These are phyloP conservation scores for Globisporangium alternatum DNA, from an alignment of 352 stramenopile genomes.

Conservation along the genomic window DNA sequence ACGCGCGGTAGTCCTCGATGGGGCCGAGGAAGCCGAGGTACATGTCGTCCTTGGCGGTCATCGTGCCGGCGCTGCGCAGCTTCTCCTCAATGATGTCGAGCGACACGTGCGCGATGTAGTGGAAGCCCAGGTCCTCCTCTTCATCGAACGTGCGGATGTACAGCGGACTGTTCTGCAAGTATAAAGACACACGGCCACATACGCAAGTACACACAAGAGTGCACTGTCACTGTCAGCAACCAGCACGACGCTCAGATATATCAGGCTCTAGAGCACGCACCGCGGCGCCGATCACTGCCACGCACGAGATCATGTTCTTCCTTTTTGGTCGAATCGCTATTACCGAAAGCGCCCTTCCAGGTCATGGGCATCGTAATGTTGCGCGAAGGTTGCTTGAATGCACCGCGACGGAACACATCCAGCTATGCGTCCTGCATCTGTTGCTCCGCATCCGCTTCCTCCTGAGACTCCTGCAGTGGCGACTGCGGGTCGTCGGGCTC, in stretches of 20 bases:
- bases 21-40: conserved; percentile 81
- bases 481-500: conserved; percentile 7
- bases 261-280: conserved; percentile 32
- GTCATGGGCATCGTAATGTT: neutral
- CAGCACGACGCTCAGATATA: neutral
- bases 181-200: neutral
- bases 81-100: conserved; percentile 87
- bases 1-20: conserved; percentile 86
- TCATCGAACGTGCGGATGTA: conserved; percentile 84
- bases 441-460: neutral
- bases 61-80: conserved; percentile 43
- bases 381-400: conserved; percentile 5
- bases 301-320: conserved; percentile 70
- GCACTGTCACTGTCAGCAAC: neutral
- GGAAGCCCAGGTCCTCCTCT: conserved; percentile 83
- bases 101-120: conserved; percentile 85
- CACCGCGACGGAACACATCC: neutral
- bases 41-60: conserved; percentile 77
- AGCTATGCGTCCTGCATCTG: neutral
- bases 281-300: conserved; percentile 74
- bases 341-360: conserved; percentile 3
- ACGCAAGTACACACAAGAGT: neutral
- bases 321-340: neutral
- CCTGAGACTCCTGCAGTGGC: neutral
- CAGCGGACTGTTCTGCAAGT: conserved; percentile 65